Evolutionary conservation across 768 basidiomycete species (phyloP), one percentile per base, ranked within the genome.

Genomic region (Clitopilus hobsonii): DNA sequence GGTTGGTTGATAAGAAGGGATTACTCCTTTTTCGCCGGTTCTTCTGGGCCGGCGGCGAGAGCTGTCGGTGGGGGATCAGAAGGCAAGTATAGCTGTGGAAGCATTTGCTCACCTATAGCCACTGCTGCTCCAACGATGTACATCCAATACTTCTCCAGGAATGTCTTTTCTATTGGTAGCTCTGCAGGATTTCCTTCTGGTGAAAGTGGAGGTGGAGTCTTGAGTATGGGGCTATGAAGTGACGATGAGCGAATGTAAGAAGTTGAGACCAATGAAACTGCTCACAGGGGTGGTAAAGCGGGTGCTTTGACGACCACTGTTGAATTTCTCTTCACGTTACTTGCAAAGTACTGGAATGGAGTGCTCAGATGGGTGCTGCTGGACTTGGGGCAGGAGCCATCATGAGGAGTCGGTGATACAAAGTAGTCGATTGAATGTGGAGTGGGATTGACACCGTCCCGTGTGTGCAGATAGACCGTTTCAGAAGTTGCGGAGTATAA

Each of bases 61-160:
- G 30, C 49, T 51, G 22, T 11, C 16, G 30, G 29, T 22, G 23
- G 14, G 11, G 25, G 28, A 29, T 24, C 48, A 52, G 5, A 32
- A 13, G 18, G 36, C 26, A 47, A 6, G 22, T 23, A 23, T 11
- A 45, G 11, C 18, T 20, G 6, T 7, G 16, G 30, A 32, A 7
- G 30, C 6, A 25, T 26, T 18, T 32, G 79, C 85, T 68, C 64
- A 89, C 86, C 52, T 16, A 88, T 63, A 41, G 84, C 80, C 16
- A 88, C 63, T 8, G 87, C 67, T 41, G 81, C 67, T 2, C 83
- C 76, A 38, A 78, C 71, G 30, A 91, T 80, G 62, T 93, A 94
- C 69, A 94, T 75, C 94, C 94, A 95, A 68, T 95, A 95, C 67
- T 94, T 94, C 63, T 91, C 88, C 38, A 94, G 54, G 69, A 94